Base-by-base conservation (phyloP, 2,329 filamentous ascomycete genomes). In the Epichloe festucae region DNA sequence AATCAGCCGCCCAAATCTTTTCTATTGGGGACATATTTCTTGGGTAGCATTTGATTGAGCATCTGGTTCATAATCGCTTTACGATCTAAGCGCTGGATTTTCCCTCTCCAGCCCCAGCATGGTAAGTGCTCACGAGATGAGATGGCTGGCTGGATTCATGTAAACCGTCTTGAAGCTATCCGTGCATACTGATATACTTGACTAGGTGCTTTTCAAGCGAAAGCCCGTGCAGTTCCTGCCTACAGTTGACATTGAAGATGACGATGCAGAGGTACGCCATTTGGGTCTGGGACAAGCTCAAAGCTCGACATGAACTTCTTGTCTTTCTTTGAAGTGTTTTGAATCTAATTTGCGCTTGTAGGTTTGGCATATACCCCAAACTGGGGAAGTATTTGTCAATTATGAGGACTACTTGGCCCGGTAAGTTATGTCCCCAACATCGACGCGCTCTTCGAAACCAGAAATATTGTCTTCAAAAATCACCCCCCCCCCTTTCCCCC, bases 301-400 rank as follows among this genome's bases (percentile, higher is more conserved):
- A 47, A 36, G 53, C 58, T 48, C 23, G 27, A 17, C n/a, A 15
- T 27, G 21, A 14, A 19, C 42, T 23, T 23, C 23, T 46, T n/a
- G 14, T 10, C 17, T 46, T 34, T 35, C 27, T 15, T 5, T 21
- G 15, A 6, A 43, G 14, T 43, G 4, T 17, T 23, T 5, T 7
- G 11, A 41, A 23, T 5, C 48, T 49, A 17, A 49, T 11, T 11
- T 12, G n/a, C 42, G 27, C 40, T 59, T 52, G 46, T 64, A 96
- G 90, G 83, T 97, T 52, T 98, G 89, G 88, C 80, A 89, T 57
- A 95, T 98, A 56, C 76, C 83, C 52, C 82, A 90, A 67, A 97
- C 93, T 14, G 87, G 86, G 43, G 93, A 98, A 70, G 76, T 96
- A 52, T 98, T 97, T 64, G 74, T 77, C 19, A 85, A 84, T 48